Base-by-base conservation (phyloP, 257 asterid genomes). In the Catharanthus roseus region DNA sequence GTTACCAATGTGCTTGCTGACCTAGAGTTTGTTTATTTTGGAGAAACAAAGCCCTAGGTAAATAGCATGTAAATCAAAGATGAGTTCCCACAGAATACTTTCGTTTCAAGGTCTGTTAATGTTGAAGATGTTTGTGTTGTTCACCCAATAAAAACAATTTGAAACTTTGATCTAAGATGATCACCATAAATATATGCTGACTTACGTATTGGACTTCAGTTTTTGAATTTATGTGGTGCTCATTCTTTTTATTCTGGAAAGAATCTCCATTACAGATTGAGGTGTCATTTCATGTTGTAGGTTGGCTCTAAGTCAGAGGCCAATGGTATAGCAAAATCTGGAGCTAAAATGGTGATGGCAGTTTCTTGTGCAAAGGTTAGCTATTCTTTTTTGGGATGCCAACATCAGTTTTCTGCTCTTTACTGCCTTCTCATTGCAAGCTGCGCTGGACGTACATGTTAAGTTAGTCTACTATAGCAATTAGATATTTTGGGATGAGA, bases 301-400 rank as follows among this genome's bases (percentile, higher is more conserved):
- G 99, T 93, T 69, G 99, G 99, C 58, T 93, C 99, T 75, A 93
- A 91, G 86, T 89, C 99, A 31, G 99, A 93, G 89, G 95, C 97
- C 78, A 88, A 74, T 80, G 99, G 99, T 60, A 93, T 93, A 74
- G 99, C 99, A 61, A 93, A 93, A 85, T 80, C 99, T 79, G 99
- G 99, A 76, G 99, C 99, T 73, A 93, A 93, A 88, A 85, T 93
- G 99, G 99, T 93, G 82, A 91, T 93, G 99, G 97, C 99, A 71
- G 99, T 91, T 82, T 91, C 99, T 77, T 93, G 99, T 73, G 97
- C 97, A 57, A 91, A 93, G 97, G 98, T 92, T 74, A 53, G 78
- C 65, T 69, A 55, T 56, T 75, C 34, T 26, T 47, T 70, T 50
- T 21, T 50, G 47, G 66, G 13, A 41, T 56, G 61, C 16, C 4